Conservation (phyloP, 2,329 filamentous ascomycete genomes). For the Triangularia verruculosa region DNA sequence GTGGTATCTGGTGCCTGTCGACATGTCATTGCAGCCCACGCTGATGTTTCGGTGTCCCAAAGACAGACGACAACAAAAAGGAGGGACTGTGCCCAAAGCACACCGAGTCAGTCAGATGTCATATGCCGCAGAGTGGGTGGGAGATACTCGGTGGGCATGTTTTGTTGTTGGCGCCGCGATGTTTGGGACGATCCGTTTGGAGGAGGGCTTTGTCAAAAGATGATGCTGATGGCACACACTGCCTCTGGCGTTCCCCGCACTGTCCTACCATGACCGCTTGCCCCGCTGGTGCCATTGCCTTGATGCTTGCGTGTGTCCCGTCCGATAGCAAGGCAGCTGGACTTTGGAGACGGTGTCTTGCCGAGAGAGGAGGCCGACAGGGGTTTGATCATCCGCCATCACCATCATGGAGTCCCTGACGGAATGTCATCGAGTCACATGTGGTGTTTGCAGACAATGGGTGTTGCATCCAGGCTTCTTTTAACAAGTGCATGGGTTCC, state of each 20-base stretch:
- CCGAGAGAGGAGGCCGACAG: constrained; percentile 5
- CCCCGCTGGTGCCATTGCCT: background rate
- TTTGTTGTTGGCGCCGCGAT: background rate
- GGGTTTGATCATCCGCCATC: constrained; percentile 1
- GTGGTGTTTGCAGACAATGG: background rate
- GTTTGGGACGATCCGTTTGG: background rate
- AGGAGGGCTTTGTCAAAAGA: background rate
- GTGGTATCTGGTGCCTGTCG: background rate
- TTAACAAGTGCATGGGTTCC: background rate
- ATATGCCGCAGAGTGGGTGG: background rate
- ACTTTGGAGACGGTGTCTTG: constrained; percentile 4
- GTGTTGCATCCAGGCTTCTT: background rate
- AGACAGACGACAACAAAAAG: background rate
- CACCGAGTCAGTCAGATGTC: background rate
- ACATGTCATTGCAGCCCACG: background rate
- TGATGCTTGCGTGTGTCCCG: background rate
- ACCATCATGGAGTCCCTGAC: background rate
- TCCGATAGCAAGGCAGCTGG: background rate
- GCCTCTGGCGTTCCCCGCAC: background rate
- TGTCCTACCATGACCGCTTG: constrained; percentile 1
- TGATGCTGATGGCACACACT: background rate
- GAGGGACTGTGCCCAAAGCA: background rate
- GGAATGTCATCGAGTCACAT: background rate
- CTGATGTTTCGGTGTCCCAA: background rate
- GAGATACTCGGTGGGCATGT: too few relatives aligned